Evolutionary conservation across 176 grass and related monocot species (phyloP).

Genomic region (Puya raimondii): DNA sequence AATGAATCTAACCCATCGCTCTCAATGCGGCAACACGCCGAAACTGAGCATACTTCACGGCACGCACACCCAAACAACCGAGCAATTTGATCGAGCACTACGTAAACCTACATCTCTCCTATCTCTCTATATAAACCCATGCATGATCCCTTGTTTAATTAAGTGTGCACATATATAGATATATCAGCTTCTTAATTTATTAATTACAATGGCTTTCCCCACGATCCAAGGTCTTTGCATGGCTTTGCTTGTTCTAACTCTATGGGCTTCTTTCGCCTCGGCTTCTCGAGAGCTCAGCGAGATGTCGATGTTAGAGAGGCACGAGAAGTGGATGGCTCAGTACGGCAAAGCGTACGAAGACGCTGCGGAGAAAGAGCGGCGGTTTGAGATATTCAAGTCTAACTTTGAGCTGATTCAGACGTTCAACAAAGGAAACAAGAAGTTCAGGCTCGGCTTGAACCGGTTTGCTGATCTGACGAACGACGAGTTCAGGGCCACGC

Average conservation of each 20-base stretch:
- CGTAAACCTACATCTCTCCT: too few relatives aligned
- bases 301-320: neutral
- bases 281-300: neutral
- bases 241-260: too few relatives aligned
- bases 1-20: too few relatives aligned
- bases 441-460: slow-evolving; percentile 40
- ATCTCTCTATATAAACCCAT: too few relatives aligned
- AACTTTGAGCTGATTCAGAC: slow-evolving; percentile 36
- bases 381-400: slow-evolving; percentile 30
- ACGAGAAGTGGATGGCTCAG: slow-evolving; percentile 33
- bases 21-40: neutral
- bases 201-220: too few relatives aligned
- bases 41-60: neutral
- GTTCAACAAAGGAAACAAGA: slow-evolving; percentile 28
- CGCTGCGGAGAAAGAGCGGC: slow-evolving; percentile 22
- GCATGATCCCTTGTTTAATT: too few relatives aligned
- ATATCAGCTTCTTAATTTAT: too few relatives aligned
- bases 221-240: too few relatives aligned
- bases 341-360: slow-evolving; percentile 28
- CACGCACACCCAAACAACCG: too few relatives aligned
- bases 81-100: too few relatives aligned
- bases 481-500: slow-evolving; percentile 43
- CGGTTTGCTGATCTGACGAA: slow-evolving; percentile 55
- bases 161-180: too few relatives aligned
- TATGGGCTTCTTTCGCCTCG: neutral